These are phyloP conservation scores for Myxozyma lipomycoides DNA, from an alignment of 805 yeast genomes.

Conservation along the genomic window DNA sequence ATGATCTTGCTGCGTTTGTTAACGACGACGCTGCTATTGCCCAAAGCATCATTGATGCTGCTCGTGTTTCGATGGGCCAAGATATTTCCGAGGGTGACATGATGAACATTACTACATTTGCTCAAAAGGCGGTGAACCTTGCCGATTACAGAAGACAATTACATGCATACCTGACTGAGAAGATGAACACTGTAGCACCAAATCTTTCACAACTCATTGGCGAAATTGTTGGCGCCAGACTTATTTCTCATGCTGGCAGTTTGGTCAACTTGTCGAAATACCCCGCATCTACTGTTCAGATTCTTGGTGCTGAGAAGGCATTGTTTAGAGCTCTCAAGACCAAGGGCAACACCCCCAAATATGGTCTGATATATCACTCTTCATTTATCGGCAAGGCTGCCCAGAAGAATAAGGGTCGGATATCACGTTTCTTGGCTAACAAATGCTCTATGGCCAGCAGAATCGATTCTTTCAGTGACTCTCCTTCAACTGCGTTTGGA, in stretches of 20 bases:
- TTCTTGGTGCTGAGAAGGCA: constrained; percentile 96
- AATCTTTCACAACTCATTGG: constrained; percentile 95
- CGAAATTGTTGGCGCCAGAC: constrained; percentile 97
- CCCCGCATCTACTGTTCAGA: constrained; percentile 98
- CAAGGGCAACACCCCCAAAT: constrained; percentile 94
- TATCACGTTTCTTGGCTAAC: constrained; percentile 96
- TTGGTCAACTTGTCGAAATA: constrained; percentile 93
- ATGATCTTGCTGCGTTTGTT: constrained; percentile 84
- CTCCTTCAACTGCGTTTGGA: constrained; percentile 88
- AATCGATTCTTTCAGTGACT: constrained; percentile 95
- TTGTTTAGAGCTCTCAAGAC: constrained; percentile 87
- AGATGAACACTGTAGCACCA: constrained; percentile 98
- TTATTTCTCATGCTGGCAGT: constrained; percentile 98
- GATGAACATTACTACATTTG: constrained; percentile 85
- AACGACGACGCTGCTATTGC: constrained; percentile 91
- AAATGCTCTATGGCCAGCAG: constrained; percentile 98
- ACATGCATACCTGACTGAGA: constrained; percentile 82
- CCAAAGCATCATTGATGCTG: constrained; percentile 87
- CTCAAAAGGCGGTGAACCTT: constrained; percentile 86
- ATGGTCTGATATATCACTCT: constrained; percentile 92
- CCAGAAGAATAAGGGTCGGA: constrained; percentile 97
- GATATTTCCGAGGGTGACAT: constrained; percentile 93
- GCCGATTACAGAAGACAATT: constrained; percentile 84
- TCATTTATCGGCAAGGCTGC: constrained; percentile 91
- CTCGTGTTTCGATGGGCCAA: constrained; percentile 98